A percentile compares a stretch with the other conserved stretches of the same genome.
phyloP scores from a whole-genome alignment of 441 rosid genomes.

The Arabidopsis lyrata region DNA sequence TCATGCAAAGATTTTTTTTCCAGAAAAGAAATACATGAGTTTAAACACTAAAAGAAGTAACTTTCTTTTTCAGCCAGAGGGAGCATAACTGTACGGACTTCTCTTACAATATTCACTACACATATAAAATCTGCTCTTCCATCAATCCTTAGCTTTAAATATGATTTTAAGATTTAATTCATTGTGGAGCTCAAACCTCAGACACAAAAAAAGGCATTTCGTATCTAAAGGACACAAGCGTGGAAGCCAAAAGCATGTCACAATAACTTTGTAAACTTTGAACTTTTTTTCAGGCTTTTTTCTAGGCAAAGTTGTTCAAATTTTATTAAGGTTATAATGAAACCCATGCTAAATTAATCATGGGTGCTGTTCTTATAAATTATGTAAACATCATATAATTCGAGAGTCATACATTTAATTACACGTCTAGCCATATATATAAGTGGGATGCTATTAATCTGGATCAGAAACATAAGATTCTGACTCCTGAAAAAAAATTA shows the following conservation, averaged over 20 bases:
- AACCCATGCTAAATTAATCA: constrained; percentile 11
- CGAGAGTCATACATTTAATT: background rate
- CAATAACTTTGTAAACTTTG: background rate
- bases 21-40: constrained; percentile 30
- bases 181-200: constrained; percentile 25
- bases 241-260: constrained; percentile 43
- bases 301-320: background rate
- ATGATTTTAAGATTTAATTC: constrained; percentile 6
- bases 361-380: background rate
- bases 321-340: background rate
- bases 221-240: constrained; percentile 29
- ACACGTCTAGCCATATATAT: background rate
- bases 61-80: constrained; percentile 39
- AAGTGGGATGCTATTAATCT: background rate
- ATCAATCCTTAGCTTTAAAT: constrained; percentile 2
- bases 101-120: constrained; percentile 33
- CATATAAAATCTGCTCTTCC: background rate
- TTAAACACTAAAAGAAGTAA: constrained; percentile 47
- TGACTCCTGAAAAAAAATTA: background rate
- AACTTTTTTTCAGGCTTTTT: background rate
- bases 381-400: background rate
- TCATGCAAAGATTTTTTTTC: constrained; percentile 32
- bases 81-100: constrained; percentile 42
- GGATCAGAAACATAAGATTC: background rate
- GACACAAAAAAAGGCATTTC: constrained; percentile 16